phyloP scores from a whole-genome alignment of 257 asterid species.

The Lycium barbarum region DNA sequence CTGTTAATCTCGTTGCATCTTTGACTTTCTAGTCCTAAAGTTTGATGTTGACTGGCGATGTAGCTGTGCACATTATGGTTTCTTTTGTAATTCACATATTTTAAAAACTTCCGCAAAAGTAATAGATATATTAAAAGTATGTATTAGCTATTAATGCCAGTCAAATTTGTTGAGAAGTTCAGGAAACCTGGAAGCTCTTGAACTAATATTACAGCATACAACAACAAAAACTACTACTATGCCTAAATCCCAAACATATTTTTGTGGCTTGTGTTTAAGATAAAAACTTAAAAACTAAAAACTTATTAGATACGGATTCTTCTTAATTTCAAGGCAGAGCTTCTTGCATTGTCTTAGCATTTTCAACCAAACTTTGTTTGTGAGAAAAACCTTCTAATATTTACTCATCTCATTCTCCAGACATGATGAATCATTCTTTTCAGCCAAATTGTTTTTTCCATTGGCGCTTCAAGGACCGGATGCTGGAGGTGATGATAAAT shows the following conservation, averaged over 20 bases:
- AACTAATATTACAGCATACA: conserved; percentile 14
- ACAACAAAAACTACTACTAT: not conserved
- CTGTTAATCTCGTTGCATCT: conserved; percentile 9
- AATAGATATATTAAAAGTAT: conserved; percentile 15
- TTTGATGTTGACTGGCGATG: not conserved
- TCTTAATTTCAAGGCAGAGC: conserved; percentile 2
- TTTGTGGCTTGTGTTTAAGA: not conserved
- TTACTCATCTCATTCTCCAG: conserved; percentile 49
- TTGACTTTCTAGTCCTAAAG: not conserved
- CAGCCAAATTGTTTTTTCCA: conserved; percentile 93
- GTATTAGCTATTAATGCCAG: not conserved
- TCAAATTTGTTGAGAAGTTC: not conserved
- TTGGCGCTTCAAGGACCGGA: conserved; percentile 99
- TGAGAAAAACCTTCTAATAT: conserved; percentile 13
- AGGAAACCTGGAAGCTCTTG: not conserved
- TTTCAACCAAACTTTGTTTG: not conserved
- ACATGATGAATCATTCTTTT: conserved; percentile 96
- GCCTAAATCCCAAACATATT: not conserved
- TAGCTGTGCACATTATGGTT: not conserved
- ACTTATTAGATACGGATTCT: conserved; percentile 12
- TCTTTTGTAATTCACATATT: not conserved
- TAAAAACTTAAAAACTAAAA: not conserved
- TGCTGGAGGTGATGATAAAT: conserved; percentile 98
- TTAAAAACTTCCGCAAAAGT: not conserved
- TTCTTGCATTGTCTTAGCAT: conserved; percentile 1